phyloP scores from a whole-genome alignment of 2,329 filamentous ascomycete species.

The Monilinia fructicola region DNA sequence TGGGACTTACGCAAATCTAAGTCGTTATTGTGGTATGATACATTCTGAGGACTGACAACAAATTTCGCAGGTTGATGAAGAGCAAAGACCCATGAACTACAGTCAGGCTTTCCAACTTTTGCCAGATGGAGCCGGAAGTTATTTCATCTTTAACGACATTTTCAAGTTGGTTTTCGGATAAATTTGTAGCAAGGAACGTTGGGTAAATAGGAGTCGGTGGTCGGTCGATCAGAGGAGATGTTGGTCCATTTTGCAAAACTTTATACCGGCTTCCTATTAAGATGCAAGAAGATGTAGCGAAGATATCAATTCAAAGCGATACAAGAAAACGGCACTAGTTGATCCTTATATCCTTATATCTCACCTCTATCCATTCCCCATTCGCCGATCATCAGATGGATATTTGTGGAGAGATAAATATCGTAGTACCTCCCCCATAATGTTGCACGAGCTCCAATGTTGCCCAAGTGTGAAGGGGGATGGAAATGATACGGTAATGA shows the following conservation, averaged over 20 bases:
- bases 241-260: slow-evolving; percentile 29
- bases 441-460: slow-evolving; percentile 8
- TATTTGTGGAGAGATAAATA: slow-evolving; percentile 12
- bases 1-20: slow-evolving; percentile 22
- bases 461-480: background rate
- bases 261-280: slow-evolving; percentile 33
- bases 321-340: slow-evolving; percentile 13
- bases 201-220: slow-evolving; percentile 29
- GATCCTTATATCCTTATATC: slow-evolving; percentile 11
- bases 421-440: background rate
- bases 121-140: slow-evolving; percentile 65
- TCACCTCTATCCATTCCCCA: slow-evolving; percentile 5
- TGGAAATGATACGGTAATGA: background rate
- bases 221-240: slow-evolving; percentile 15
- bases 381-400: slow-evolving; percentile 7
- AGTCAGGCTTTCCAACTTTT: slow-evolving; percentile 85
- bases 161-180: slow-evolving; percentile 80
- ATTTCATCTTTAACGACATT: slow-evolving; percentile 90
- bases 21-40: slow-evolving; percentile 11
- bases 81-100: slow-evolving; percentile 86
- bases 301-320: slow-evolving; percentile 24
- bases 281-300: slow-evolving; percentile 26
- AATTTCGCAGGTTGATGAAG: slow-evolving; percentile 72
- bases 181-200: slow-evolving; percentile 24
- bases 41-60: slow-evolving; percentile 6